These are phyloP conservation scores for Ramularia endophylla DNA, from an alignment of 2,329 filamentous ascomycete genomes.

Conservation along the genomic window DNA sequence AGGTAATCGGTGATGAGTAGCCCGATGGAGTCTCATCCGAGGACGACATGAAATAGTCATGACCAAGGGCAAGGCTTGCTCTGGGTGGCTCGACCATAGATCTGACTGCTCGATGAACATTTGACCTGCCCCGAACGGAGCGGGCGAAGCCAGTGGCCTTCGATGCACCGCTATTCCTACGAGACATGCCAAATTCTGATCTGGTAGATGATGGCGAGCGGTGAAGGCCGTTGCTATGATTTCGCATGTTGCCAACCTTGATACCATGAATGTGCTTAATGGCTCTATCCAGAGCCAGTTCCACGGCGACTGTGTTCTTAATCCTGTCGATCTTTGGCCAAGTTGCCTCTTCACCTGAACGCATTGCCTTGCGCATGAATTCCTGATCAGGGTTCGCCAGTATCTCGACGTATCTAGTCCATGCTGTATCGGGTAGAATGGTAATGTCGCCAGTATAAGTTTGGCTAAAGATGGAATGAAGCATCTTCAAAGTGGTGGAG, in stretches of 20 bases:
- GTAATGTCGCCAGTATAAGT: constrained; percentile 95
- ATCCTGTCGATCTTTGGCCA: constrained; percentile 88
- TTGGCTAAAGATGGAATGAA: constrained; percentile 69
- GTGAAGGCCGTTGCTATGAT: background rate
- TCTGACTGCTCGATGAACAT: constrained; percentile 8
- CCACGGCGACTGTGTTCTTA: constrained; percentile 80
- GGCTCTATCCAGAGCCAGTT: constrained; percentile 73
- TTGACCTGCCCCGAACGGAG: constrained; percentile 9
- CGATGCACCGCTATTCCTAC: background rate
- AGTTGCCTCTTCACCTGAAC: constrained; percentile 76
- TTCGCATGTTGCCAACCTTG: constrained; percentile 4
- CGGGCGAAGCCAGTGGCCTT: constrained; percentile 6
- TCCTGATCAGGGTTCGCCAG: constrained; percentile 78
- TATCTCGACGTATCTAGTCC: constrained; percentile 67
- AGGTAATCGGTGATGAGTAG: constrained; percentile 18
- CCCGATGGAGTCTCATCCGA: constrained; percentile 18
- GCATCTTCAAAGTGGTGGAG: constrained; percentile 42
- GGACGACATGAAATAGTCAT: constrained; percentile 13
- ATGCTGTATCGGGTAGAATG: constrained; percentile 74
- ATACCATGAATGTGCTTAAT: constrained; percentile 37
- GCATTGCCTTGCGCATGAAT: constrained; percentile 75
- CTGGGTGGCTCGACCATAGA: constrained; percentile 15
- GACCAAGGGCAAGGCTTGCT: background rate
- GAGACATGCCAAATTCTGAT: constrained; percentile 6
- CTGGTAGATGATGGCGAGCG: constrained; percentile 1